Evolutionary conservation across 805 yeast species (phyloP).

Genomic region (Nematodospora valgi): DNA sequence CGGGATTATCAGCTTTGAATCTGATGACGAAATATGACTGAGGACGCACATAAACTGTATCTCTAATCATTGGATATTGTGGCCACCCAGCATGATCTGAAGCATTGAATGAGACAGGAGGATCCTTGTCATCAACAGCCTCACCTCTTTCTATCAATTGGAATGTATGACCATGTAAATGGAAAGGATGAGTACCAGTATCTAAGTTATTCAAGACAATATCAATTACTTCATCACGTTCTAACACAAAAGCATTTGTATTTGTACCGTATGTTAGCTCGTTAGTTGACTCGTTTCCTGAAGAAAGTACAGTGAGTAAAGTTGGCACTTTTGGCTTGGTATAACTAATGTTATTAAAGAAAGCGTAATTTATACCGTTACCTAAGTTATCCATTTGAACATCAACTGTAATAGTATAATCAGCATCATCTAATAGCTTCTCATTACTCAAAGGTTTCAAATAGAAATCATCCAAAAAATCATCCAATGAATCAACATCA

Average conservation of each 20-base stretch:
- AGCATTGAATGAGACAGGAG: conserved; percentile 45
- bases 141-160: conserved; percentile 55
- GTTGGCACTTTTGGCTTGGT: conserved; percentile 70
- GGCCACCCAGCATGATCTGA: conserved; percentile 43
- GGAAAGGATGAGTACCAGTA: conserved; percentile 78
- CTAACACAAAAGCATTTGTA: conserved; percentile 60
- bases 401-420: conserved; percentile 54
- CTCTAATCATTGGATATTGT: conserved; percentile 62
- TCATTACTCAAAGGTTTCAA: conserved; percentile 52
- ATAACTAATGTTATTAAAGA: conserved; percentile 65
- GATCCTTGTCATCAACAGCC: conserved; percentile 52
- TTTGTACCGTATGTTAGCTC: conserved; percentile 67
- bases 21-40: conserved; percentile 70
- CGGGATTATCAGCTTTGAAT: conserved; percentile 83
- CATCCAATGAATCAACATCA: conserved; percentile 30
- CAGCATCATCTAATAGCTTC: conserved; percentile 54
- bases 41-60: conserved; percentile 64
- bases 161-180: conserved; percentile 71
- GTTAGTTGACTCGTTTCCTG: conserved; percentile 57
- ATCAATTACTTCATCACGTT: conserved; percentile 64
- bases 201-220: conserved; percentile 76
- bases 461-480: conserved; percentile 67
- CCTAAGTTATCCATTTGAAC: conserved; percentile 68
- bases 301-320: conserved; percentile 56
- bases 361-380: conserved; percentile 73